Conservation (phyloP, 106 monocot genomes). For the Dioscorea alata region DNA sequence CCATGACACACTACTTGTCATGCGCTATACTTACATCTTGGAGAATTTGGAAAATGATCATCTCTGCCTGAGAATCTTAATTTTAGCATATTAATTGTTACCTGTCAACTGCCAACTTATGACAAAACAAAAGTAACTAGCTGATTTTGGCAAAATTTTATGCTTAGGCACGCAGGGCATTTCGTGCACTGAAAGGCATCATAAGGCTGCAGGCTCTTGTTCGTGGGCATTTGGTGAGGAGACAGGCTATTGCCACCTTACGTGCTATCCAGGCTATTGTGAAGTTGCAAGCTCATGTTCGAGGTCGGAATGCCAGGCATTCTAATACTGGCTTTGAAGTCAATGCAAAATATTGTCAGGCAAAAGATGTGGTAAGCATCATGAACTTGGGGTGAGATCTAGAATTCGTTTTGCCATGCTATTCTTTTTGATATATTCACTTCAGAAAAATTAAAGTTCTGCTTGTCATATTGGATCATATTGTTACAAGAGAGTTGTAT, state of each 20-base stretch:
- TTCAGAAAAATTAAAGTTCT: not conserved
- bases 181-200: conserved; percentile 83
- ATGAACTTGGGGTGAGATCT: not conserved
- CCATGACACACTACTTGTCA: no score
- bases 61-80: no score
- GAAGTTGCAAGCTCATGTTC: conserved; percentile 66
- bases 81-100: no score
- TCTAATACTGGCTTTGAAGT: conserved; percentile 25
- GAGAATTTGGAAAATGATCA: no score
- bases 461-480: not conserved
- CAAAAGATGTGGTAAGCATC: conserved; percentile 20
- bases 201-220: conserved; percentile 89
- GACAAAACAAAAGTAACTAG: no score
- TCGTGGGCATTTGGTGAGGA: conserved; percentile 89
- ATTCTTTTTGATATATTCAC: not conserved
- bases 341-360: conserved; percentile 11
- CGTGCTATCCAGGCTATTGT: conserved; percentile 52
- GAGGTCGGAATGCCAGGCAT: conserved; percentile 47
- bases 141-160: no score
- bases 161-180: conserved; percentile 77
- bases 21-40: no score
- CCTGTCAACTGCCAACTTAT: no score
- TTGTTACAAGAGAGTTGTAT: not conserved
- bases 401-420: not conserved
- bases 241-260: conserved; percentile 82